Percentiles rank a stretch among this genome's conserved stretches.
These are phyloP conservation scores for Podila epigama DNA, from an alignment of 192 early-diverging fungal species.

Conservation along the genomic window DNA sequence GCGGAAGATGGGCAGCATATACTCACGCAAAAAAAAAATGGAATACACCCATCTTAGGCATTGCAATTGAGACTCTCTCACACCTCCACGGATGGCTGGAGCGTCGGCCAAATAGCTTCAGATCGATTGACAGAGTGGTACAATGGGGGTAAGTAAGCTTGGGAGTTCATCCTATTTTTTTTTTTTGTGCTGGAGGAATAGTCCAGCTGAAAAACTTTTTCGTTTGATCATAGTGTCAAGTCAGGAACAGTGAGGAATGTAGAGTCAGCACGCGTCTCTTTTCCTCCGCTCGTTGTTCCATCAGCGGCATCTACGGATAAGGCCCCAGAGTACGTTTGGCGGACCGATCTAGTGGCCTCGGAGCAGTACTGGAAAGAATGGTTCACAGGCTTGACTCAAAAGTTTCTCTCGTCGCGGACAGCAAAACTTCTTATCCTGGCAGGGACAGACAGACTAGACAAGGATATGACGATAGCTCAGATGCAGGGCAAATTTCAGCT, in stretches of 20 bases:
- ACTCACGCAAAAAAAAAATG: too few relatives aligned
- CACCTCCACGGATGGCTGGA: slow-evolving; percentile 56
- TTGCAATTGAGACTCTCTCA: slow-evolving; percentile 63
- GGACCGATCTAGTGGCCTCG: slow-evolving; percentile 66
- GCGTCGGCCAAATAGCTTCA: slow-evolving; percentile 56
- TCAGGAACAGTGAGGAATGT: slow-evolving; percentile 68
- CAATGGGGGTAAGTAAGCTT: slow-evolving; percentile 58
- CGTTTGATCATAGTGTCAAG: slow-evolving; percentile 53
- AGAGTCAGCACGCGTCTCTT: slow-evolving; percentile 74
- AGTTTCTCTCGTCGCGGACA: slow-evolving; percentile 67
- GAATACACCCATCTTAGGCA: slow-evolving; percentile 47
- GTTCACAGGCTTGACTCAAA: slow-evolving; percentile 72
- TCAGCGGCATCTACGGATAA: slow-evolving; percentile 13
- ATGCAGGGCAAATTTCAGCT: slow-evolving; percentile 90
- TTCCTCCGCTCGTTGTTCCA: slow-evolving; percentile 66
- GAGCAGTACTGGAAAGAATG: slow-evolving; percentile 75
- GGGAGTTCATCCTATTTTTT: background rate
- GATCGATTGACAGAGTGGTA: slow-evolving; percentile 57
- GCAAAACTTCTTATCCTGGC: slow-evolving; percentile 76
- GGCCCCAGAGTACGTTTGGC: slow-evolving; percentile 57
- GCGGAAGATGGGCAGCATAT: too few relatives aligned
- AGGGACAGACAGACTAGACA: slow-evolving; percentile 79
- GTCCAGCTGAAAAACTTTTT: slow-evolving; percentile 4
- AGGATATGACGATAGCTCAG: slow-evolving; percentile 76
- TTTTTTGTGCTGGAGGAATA: background rate